Conservation (phyloP, 305 asterid species). For the Caryopteris hybrid region DNA sequence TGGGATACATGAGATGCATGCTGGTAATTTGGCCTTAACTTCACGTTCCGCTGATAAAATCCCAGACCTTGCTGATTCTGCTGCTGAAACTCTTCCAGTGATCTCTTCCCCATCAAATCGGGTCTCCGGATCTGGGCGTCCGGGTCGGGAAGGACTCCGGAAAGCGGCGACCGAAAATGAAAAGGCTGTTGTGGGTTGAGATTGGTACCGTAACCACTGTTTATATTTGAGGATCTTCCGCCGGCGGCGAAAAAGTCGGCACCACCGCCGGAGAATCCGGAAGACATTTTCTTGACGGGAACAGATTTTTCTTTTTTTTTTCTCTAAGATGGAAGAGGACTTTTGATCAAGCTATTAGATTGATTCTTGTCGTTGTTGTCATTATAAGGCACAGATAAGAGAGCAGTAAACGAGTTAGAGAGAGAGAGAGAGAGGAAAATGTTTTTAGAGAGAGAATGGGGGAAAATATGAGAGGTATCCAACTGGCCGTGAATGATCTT, state of each 20-base stretch:
- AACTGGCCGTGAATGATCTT: conserved; percentile 15
- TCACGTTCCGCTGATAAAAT: conserved; percentile 63
- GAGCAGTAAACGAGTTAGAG: neutral
- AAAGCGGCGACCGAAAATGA: conserved; percentile 46
- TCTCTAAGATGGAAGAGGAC: neutral
- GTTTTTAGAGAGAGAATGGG: neutral
- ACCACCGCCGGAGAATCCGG: conserved; percentile 59
- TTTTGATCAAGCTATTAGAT: conserved; percentile 34
- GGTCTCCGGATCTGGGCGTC: conserved; percentile 49
- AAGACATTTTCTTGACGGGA: conserved; percentile 39
- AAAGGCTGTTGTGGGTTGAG: conserved; percentile 31
- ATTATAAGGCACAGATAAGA: conserved; percentile 19
- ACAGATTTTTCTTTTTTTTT: neutral
- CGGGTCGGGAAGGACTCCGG: conserved; percentile 52
- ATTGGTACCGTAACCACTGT: conserved; percentile 15
- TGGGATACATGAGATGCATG: too few species aligned
- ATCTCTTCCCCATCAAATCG: conserved; percentile 69
- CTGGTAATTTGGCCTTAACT: conserved; percentile 46
- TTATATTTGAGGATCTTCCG: conserved; percentile 31
- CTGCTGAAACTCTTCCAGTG: conserved; percentile 63
- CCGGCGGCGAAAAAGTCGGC: conserved; percentile 49
- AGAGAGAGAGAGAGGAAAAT: neutral
- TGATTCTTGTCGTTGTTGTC: conserved; percentile 36
- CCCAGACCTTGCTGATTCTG: conserved; percentile 46
- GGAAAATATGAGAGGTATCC: conserved; percentile 3